These are phyloP conservation scores for Suillus discolor DNA, from an alignment of 768 basidiomycete species.

Conservation along the genomic window DNA sequence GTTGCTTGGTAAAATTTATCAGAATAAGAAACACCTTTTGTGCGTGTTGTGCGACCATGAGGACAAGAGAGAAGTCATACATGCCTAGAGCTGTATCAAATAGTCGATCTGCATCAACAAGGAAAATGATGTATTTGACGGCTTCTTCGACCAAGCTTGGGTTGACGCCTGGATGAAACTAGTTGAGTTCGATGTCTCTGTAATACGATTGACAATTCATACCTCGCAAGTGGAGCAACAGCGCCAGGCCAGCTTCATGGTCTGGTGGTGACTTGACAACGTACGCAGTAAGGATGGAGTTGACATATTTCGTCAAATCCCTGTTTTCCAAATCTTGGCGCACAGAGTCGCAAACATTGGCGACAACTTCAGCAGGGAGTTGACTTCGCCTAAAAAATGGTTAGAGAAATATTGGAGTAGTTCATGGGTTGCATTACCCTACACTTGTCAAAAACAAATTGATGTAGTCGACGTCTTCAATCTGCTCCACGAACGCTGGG, in stretches of 20 bases:
- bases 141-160: conserved; percentile 90
- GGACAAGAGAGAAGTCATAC: conserved; percentile 96
- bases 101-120: conserved; percentile 88
- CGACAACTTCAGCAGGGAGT: conserved; percentile 58
- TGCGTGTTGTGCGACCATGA: conserved; percentile 95
- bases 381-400: conserved; percentile 55
- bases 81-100: conserved; percentile 97
- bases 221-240: conserved; percentile 83
- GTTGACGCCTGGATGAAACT: conserved; percentile 38
- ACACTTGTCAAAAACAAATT: conserved; percentile 89
- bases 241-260: conserved; percentile 78
- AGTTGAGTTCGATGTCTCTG: background rate
- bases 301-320: conserved; percentile 81
- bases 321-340: conserved; percentile 68
- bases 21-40: conserved; percentile 74
- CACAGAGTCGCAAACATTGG: conserved; percentile 76
- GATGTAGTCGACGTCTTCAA: conserved; percentile 88
- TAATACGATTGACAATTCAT: conserved; percentile 10
- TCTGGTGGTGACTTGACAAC: conserved; percentile 92
- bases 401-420: conserved; percentile 3
- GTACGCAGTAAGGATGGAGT: conserved; percentile 89
- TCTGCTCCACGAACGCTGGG: conserved; percentile 74
- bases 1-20: conserved; percentile 3
- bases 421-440: conserved; percentile 52
- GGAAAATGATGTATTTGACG: conserved; percentile 97